Evolutionary conservation across 352 stramenopile genomes (phyloP), one percentile per base, ranked within the genome.

Genomic region (Pythium rishiriense): DNA sequence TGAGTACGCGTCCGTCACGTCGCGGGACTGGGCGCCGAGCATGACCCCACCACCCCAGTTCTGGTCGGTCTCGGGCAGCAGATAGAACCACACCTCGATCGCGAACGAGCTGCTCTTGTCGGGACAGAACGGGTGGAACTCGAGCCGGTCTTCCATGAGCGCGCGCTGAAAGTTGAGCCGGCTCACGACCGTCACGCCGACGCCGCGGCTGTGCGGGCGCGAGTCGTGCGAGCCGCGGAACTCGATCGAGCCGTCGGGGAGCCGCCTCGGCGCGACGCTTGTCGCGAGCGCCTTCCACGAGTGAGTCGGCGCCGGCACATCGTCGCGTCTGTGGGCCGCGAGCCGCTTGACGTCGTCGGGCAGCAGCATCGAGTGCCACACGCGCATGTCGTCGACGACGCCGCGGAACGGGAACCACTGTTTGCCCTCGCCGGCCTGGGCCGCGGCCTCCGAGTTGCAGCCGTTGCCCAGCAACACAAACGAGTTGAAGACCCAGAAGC

Each of bases 401-500:
- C 62, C 62, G 19, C 59, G 41, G 21, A 69, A 69, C 25, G 62
- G 53, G n/a, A 57, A 46, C 62, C 62, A 69, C 29, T 64, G 37
- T 37, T 69, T 66, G 24, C 53, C 59, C 10, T 59, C 59, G 33
- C 39, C 33, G 4, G 46, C 31, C 50, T 65, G 58, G 7, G 43
- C 35, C 19, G 48, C 53, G 5, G 42, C 55, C 24, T 52, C 26
- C 14, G 62, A 58, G 35, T 46, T 53, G 47, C 62, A 69, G 54
- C 62, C 62, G n/a, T 53, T 64, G 25, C 62, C 62, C 26, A 69
- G 24, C 46, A 69, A 26, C 11, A 69, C 53, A 21, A 69, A 69
- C 39, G 62, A 69, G 28, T 69, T 64, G 54, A 64, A 64, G 46
- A 48, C 52, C 62, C 62, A 69, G 54, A 69, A 64, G 3, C 62